Evolutionary conservation across 1,139 yeast genomes (phyloP).

Genomic region (Saccharomyces hybrid): DNA sequence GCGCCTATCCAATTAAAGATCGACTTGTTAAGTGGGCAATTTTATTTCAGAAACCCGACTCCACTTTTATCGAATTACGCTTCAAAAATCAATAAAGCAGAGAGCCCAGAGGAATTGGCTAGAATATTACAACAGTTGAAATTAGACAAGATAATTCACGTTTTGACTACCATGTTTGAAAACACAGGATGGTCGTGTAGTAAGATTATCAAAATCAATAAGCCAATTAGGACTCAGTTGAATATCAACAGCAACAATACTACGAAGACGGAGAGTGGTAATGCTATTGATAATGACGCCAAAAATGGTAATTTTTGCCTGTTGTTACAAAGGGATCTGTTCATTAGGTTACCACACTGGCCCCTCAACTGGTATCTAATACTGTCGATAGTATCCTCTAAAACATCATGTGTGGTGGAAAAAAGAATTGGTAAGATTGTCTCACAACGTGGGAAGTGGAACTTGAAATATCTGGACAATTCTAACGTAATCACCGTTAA

Average conservation of each 20-base stretch:
- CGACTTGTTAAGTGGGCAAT: constrained; percentile 38
- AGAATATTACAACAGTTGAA: constrained; percentile 39
- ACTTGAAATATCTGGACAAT: constrained; percentile 41
- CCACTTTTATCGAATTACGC: constrained; percentile 35
- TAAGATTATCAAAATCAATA: constrained; percentile 43
- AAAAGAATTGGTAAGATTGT: constrained; percentile 52
- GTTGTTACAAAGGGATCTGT: constrained; percentile 39
- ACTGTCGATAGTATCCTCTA: constrained; percentile 40
- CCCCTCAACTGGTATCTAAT: constrained; percentile 65
- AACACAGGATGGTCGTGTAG: constrained; percentile 64
- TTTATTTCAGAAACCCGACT: constrained; percentile 42
- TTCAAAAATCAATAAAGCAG: constrained; percentile 34
- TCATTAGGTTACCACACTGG: constrained; percentile 55
- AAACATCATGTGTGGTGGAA: constrained; percentile 42
- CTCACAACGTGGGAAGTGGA: constrained; percentile 57
- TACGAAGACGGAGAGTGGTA: constrained; percentile 5
- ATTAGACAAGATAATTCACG: constrained; percentile 46
- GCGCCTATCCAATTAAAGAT: constrained; percentile 35
- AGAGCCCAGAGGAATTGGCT: constrained; percentile 28
- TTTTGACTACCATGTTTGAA: constrained; percentile 45
- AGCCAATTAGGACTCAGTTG: constrained; percentile 25
- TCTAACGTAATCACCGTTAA: constrained; percentile 22
- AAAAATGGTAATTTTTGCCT: constrained; percentile 3
- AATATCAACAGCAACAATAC: constrained; percentile 11
- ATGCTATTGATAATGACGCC: constrained; percentile 2